These are phyloP conservation scores for Croton laevigatus DNA, from an alignment of 441 rosid genomes.

Conservation along the genomic window DNA sequence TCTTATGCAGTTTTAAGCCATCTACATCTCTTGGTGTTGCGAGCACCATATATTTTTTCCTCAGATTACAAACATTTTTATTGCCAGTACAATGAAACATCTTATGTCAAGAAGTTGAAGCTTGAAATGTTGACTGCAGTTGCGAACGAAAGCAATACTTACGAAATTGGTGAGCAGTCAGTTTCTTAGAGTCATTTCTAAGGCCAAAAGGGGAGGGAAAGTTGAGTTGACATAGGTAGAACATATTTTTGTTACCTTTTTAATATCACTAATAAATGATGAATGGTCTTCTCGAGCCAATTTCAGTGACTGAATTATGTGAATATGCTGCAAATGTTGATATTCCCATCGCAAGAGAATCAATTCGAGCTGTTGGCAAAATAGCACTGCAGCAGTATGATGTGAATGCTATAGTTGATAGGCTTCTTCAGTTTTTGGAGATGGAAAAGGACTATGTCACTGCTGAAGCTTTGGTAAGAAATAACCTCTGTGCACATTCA, in stretches of 20 bases:
- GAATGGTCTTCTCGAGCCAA: slow-evolving; percentile 20
- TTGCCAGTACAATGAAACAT: slow-evolving; percentile 95
- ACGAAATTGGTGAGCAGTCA: slow-evolving; percentile 76
- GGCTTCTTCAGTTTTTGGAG: slow-evolving; percentile 98
- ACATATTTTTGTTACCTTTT: slow-evolving; percentile 12
- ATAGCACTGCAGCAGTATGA: slow-evolving; percentile 97
- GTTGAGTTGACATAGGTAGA: slow-evolving; percentile 16
- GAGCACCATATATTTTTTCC: slow-evolving; percentile 86
- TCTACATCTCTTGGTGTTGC: slow-evolving; percentile 93
- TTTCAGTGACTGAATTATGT: slow-evolving; percentile 89
- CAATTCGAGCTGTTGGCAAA: slow-evolving; percentile 95
- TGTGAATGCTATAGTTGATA: slow-evolving; percentile 97
- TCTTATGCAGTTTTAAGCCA: slow-evolving; percentile 93
- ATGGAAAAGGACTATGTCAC: slow-evolving; percentile 99
- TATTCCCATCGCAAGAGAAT: slow-evolving; percentile 90
- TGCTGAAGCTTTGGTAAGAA: slow-evolving; percentile 86
- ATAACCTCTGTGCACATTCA: slow-evolving; percentile 8
- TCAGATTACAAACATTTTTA: slow-evolving; percentile 90
- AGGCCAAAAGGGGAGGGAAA: not conserved
- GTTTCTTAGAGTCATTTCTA: slow-evolving; percentile 15
- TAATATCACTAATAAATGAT: slow-evolving; percentile 21
- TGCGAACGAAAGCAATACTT: slow-evolving; percentile 94
- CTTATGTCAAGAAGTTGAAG: slow-evolving; percentile 90
- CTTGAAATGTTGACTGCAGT: slow-evolving; percentile 99
- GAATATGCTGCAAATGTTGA: slow-evolving; percentile 98